phyloP scores from a whole-genome alignment of 2,329 filamentous ascomycete genomes.

The Pseudopyrenochaeta lycopersici region DNA sequence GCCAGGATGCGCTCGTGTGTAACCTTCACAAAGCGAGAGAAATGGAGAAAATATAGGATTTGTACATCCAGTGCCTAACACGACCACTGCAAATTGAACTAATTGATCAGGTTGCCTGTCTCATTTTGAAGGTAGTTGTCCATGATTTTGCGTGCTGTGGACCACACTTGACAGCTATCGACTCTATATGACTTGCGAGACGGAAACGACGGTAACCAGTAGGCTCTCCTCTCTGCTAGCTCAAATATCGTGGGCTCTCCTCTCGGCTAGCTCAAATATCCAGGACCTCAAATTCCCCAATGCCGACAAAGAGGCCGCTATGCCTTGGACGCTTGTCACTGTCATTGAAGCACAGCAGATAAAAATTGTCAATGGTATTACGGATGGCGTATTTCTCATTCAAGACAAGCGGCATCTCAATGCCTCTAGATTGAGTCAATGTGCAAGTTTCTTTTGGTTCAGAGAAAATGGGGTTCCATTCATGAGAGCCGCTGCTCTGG shows the following conservation, averaged over 20 bases:
- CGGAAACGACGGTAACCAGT: too few relatives aligned
- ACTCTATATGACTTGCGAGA: too few relatives aligned
- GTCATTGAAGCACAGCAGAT: slow-evolving; percentile 15
- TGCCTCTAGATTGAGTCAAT: neutral
- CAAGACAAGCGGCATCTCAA: neutral
- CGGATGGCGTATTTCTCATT: slow-evolving; percentile 18
- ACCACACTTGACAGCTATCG: neutral
- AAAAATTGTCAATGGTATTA: neutral
- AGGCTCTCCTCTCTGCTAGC: too few relatives aligned
- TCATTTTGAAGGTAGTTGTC: neutral
- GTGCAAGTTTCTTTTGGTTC: neutral
- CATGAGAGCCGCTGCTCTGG: neutral
- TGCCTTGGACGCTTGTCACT: slow-evolving; percentile 2
- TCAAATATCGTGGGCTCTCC: too few relatives aligned
- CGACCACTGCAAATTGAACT: too few relatives aligned
- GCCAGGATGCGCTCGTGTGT: neutral
- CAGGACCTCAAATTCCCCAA: slow-evolving; percentile 2
- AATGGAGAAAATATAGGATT: neutral
- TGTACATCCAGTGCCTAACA: neutral
- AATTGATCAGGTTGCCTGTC: too few relatives aligned
- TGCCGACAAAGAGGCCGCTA: slow-evolving; percentile 5
- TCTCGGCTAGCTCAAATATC: too few relatives aligned
- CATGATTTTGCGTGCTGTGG: neutral
- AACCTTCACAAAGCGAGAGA: neutral
- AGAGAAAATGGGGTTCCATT: neutral